phyloP scores from a whole-genome alignment of 192 early-diverging fungal genomes.

The Coemansia sp. region DNA sequence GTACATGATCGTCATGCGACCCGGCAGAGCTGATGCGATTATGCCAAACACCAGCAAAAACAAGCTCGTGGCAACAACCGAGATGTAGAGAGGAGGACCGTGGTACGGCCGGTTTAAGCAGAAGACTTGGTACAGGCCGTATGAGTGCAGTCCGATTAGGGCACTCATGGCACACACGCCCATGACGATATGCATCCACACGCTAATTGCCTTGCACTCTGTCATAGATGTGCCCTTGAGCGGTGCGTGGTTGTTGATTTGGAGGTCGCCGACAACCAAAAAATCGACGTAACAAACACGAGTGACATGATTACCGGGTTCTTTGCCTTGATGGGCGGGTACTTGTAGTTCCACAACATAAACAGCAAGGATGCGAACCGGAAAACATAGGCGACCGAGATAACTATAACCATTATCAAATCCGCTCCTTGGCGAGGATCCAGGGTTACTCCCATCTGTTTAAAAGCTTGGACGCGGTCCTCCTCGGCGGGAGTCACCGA shows the following conservation, averaged over 20 bases:
- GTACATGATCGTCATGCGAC: conserved; percentile 20
- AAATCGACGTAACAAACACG: conserved; percentile 26
- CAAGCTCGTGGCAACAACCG: conserved; percentile 9
- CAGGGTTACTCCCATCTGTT: background rate
- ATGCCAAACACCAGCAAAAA: conserved; percentile 30
- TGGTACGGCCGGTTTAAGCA: background rate
- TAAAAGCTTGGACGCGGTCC: conserved; percentile 9
- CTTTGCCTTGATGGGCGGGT: conserved; percentile 56
- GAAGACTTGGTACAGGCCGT: background rate
- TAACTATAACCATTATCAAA: conserved; percentile 14
- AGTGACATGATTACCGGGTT: conserved; percentile 49
- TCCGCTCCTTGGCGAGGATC: conserved; percentile 33
- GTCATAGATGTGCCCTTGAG: conserved; percentile 15
- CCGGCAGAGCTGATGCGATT: conserved; percentile 26
- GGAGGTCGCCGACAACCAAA: conserved; percentile 55
- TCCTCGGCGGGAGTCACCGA: conserved; percentile 21
- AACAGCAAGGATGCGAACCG: conserved; percentile 26
- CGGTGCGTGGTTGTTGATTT: conserved; percentile 48
- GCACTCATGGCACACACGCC: conserved; percentile 33
- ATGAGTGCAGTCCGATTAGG: conserved; percentile 23
- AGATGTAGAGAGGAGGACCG: background rate
- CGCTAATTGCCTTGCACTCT: conserved; percentile 43
- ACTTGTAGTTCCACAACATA: conserved; percentile 45
- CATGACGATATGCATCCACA: conserved; percentile 44
- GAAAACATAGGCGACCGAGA: conserved; percentile 16